These are phyloP conservation scores for Fusarium succisae DNA, from an alignment of 2,329 filamentous ascomycete genomes.

Conservation along the genomic window DNA sequence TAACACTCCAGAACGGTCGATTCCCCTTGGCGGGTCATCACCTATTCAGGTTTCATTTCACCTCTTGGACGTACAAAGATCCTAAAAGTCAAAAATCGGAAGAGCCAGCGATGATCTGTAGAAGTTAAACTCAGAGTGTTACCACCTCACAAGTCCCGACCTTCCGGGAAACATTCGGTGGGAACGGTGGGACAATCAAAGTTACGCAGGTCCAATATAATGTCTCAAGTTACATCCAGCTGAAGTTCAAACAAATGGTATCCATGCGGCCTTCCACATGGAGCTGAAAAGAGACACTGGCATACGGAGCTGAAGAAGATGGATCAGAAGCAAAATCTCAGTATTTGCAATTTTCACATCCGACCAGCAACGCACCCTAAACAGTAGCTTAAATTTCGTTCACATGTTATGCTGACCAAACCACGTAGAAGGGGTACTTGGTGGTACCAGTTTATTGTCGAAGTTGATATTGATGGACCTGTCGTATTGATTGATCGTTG, in stretches of 20 bases:
- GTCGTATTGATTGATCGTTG: neutral
- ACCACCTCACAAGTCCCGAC: neutral
- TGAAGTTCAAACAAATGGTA: neutral
- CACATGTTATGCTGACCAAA: neutral
- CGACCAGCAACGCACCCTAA: neutral
- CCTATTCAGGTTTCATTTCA: neutral
- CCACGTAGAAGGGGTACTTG: neutral
- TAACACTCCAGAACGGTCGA: neutral
- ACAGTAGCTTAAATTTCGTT: neutral
- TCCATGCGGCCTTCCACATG: neutral
- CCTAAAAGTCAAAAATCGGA: neutral
- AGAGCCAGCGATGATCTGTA: neutral
- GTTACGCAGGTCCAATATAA: neutral
- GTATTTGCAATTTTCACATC: neutral
- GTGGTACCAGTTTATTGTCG: neutral
- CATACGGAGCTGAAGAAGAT: neutral
- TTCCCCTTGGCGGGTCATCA: neutral
- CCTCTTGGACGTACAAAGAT: neutral
- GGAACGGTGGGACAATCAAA: neutral
- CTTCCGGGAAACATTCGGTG: slow-evolving; percentile 1
- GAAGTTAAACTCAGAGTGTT: neutral
- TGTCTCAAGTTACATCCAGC: neutral
- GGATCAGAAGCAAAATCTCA: neutral
- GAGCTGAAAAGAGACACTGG: neutral
- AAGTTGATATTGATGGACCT: neutral